These are phyloP conservation scores for Podaxis sp. DNA, from an alignment of 768 basidiomycete genomes.

Conservation along the genomic window DNA sequence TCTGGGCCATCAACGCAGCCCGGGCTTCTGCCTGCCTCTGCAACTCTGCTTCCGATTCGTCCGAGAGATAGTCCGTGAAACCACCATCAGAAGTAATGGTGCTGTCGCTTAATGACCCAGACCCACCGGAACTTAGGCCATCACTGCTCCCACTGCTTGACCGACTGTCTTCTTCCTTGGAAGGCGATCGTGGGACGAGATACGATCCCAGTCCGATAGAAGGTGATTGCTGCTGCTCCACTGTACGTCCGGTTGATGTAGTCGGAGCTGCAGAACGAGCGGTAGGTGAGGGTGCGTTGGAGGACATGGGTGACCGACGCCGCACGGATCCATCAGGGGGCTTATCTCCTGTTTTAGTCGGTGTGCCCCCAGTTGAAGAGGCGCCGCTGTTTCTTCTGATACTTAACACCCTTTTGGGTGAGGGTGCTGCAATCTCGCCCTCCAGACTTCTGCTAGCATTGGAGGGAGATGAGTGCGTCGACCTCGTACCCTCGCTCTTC, in stretches of 20 bases:
- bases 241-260: constrained; percentile 19
- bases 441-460: constrained; percentile 4
- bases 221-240: constrained; percentile 24
- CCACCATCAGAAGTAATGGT: constrained; percentile 85
- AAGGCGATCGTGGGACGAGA: constrained; percentile 29
- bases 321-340: constrained; percentile 15
- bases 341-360: not conserved
- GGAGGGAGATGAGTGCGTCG: constrained; percentile 6
- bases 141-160: constrained; percentile 62
- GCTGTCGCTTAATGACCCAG: constrained; percentile 65
- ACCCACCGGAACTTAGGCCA: constrained; percentile 28
- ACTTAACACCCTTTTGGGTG: not conserved
- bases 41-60: constrained; percentile 87
- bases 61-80: constrained; percentile 89
- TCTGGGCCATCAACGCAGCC: constrained; percentile 77
- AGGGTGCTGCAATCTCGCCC: constrained; percentile 8
- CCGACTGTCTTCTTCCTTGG: constrained; percentile 33
- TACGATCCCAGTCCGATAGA: constrained; percentile 20
- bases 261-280: constrained; percentile 3
- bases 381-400: constrained; percentile 1
- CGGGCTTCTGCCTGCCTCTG: constrained; percentile 83
- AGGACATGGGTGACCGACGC: constrained; percentile 25
- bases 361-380: not conserved
- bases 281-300: constrained; percentile 3
- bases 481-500: not conserved